phyloP scores from a whole-genome alignment of 106 monocot species.

The Amphibolis antarctica region DNA sequence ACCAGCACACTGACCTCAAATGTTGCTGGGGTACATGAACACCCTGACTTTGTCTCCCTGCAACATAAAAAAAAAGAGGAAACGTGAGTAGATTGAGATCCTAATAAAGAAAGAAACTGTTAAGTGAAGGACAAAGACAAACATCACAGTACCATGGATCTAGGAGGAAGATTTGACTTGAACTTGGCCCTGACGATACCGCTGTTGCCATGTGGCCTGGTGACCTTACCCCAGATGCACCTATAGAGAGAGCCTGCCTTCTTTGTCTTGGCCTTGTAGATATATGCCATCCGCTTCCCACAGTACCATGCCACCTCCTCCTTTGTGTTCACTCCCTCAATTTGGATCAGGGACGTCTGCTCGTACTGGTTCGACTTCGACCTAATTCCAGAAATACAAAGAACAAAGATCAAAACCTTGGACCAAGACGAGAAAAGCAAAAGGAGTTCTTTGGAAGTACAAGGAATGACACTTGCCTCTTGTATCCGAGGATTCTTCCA shows the following conservation, averaged over 20 bases:
- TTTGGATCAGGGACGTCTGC: too few relatives aligned
- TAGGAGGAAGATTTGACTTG: too few relatives aligned
- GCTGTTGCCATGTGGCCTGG: not conserved
- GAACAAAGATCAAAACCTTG: too few relatives aligned
- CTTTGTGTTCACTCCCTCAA: constrained; percentile 21
- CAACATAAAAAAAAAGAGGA: not conserved
- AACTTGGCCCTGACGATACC: too few relatives aligned
- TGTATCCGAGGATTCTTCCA: not conserved
- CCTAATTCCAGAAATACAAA: too few relatives aligned
- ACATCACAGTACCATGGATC: too few relatives aligned
- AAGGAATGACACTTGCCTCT: too few relatives aligned
- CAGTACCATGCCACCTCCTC: constrained; percentile 52
- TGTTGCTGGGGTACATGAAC: constrained; percentile 76
- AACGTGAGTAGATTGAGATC: too few relatives aligned
- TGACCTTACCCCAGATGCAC: constrained; percentile 73
- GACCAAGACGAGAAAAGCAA: too few relatives aligned
- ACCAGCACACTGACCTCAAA: constrained; percentile 27
- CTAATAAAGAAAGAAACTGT: not conserved
- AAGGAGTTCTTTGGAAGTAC: too few relatives aligned
- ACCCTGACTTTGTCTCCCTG: constrained; percentile 53
- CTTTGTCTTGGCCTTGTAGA: constrained; percentile 82
- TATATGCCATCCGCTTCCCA: constrained; percentile 49
- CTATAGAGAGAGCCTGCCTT: constrained; percentile 37
- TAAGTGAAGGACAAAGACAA: too few relatives aligned
- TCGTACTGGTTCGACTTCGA: too few relatives aligned